Conservation (phyloP, 1,284 basidiomycete genomes). For the Melampsora americana region DNA sequence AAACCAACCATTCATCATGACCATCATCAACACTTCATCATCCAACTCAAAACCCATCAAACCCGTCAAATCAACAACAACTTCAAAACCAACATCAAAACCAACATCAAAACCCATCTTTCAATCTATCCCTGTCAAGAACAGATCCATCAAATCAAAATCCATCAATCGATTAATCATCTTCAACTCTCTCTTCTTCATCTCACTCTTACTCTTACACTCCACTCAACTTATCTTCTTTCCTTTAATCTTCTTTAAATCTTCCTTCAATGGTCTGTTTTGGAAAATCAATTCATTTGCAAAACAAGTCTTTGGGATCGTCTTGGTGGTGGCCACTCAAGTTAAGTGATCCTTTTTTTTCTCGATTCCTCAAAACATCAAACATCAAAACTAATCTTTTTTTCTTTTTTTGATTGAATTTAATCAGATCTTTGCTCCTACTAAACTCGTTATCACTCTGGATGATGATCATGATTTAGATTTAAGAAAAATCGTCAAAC, state of each 20-base stretch:
- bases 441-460: slow-evolving; percentile 5
- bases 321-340: background rate
- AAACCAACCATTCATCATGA: too few species aligned
- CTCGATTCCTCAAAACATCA: background rate
- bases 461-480: slow-evolving; percentile 19
- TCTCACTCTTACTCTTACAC: slow-evolving; percentile 10
- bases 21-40: too few species aligned
- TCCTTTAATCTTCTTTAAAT: slow-evolving; percentile 10
- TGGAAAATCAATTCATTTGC: background rate
- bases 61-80: too few species aligned
- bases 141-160: background rate
- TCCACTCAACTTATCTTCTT: slow-evolving; percentile 34
- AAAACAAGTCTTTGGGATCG: background rate
- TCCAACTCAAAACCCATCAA: too few species aligned
- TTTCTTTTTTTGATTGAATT: background rate
- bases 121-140: background rate
- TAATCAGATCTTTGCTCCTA: slow-evolving; percentile 38
- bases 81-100: background rate
- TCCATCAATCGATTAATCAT: slow-evolving; percentile 1
- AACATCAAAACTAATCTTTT: background rate
- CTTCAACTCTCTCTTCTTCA: slow-evolving; percentile 29
- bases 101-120: background rate
- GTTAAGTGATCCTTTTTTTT: too few species aligned
- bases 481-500: background rate
- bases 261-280: background rate